phyloP scores from a whole-genome alignment of 2,329 filamentous ascomycete genomes.

The Intubia oerlemansii region DNA sequence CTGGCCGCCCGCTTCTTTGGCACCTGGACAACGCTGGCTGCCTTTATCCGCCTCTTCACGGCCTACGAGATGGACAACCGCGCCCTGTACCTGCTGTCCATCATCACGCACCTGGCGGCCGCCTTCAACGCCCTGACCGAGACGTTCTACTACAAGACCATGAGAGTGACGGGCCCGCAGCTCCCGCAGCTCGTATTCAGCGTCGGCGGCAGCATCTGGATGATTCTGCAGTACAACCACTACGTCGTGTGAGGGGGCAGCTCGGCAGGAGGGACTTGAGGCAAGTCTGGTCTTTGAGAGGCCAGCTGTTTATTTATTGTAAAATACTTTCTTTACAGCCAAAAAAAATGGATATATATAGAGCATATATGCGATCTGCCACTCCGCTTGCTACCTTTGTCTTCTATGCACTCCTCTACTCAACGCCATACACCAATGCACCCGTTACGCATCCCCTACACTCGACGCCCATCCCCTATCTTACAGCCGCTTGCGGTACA shows the following conservation, averaged over 20 bases:
- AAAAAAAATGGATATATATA: background rate
- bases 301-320: no score
- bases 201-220: constrained; percentile 30
- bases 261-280: no score
- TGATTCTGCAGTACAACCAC: constrained; percentile 43
- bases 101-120: constrained; percentile 67
- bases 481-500: constrained; percentile 52
- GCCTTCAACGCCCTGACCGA: constrained; percentile 62
- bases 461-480: no score
- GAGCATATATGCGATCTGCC: no score
- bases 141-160: constrained; percentile 58
- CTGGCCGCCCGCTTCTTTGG: constrained; percentile 65
- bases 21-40: constrained; percentile 67
- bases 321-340: no score
- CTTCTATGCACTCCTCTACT: background rate
- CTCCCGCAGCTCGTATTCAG: constrained; percentile 30
- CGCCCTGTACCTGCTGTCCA: constrained; percentile 55
- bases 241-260: no score
- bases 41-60: constrained; percentile 60
- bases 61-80: constrained; percentile 60
- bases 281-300: no score
- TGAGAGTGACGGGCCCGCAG: constrained; percentile 38
- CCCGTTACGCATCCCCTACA: no score
- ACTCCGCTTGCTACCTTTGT: no score
- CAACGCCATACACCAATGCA: background rate